Conservation (phyloP, 2,329 filamentous ascomycete genomes). For the Ophiostoma triangulosporum region DNA sequence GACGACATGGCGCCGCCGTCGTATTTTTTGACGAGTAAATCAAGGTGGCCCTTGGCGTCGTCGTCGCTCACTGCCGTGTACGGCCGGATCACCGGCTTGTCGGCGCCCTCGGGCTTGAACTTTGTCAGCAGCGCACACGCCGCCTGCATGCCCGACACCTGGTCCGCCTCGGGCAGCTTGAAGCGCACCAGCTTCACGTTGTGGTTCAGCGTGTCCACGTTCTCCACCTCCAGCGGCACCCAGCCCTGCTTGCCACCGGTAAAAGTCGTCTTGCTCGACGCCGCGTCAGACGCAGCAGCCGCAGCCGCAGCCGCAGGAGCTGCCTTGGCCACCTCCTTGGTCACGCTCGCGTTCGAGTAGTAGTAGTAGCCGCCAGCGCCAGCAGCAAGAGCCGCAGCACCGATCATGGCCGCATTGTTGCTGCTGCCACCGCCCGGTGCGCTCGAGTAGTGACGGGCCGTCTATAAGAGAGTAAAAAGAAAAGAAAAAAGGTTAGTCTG, state of each 20-base stretch:
- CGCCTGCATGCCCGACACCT: conserved; percentile 68
- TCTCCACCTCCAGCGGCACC: conserved; percentile 64
- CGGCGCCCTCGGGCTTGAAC: conserved; percentile 66
- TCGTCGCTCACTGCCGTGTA: conserved; percentile 91
- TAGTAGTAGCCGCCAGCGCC: conserved; percentile 45
- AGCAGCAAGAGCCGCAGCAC: conserved; percentile 41
- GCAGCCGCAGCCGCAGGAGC: conserved; percentile 25
- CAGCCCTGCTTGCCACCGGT: conserved; percentile 85
- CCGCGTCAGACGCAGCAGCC: conserved; percentile 23
- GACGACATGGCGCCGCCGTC: conserved; percentile 81
- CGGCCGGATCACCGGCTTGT: conserved; percentile 74
- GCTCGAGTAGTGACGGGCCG: conserved; percentile 57
- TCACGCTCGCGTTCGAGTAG: conserved; percentile 33
- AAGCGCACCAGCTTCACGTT: conserved; percentile 93
- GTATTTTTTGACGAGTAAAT: conserved; percentile 88
- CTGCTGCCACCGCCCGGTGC: conserved; percentile 22
- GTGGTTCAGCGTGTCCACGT: conserved; percentile 70
- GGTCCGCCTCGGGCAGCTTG: conserved; percentile 68
- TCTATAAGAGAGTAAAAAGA: conserved; percentile 25
- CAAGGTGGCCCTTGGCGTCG: conserved; percentile 64
- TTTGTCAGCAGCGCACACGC: conserved; percentile 86
- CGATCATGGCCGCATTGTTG: conserved; percentile 48
- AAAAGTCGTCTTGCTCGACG: conserved; percentile 38
- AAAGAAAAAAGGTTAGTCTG: no score
- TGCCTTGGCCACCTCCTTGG: conserved; percentile 34